Evolutionary conservation across 78 protist species (phyloP), one percentile per base, ranked within the genome.

Genomic region (Thecamonas trahens): DNA sequence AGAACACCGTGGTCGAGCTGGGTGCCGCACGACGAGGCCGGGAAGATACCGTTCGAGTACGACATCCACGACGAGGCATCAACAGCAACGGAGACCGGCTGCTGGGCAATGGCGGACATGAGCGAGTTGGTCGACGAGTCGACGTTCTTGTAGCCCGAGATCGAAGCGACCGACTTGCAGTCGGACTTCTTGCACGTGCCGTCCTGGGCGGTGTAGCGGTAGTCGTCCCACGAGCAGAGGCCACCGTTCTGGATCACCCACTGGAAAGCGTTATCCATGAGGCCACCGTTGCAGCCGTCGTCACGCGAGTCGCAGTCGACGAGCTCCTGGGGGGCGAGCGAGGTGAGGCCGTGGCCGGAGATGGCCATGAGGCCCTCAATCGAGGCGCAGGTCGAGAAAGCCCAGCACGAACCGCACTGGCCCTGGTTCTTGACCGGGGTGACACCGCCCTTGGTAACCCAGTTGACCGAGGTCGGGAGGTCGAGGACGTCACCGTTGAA

Each of bases 371-470:
- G 71, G 40, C 63, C 15, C 67, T 63, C 80, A 34, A 63, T 24
- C 15, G 67, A 28, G 18, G 26, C 67, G 31, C 67, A 22, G 22
- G 76, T 8, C 32, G 64, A 53, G 72, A 59, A 62, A 31, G 76
- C 72, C 74, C 79, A 81, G 73, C 82, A 67, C 8, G 72, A 54
- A 35, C 84, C 80, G 70, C 82, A 72, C 31, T 45, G 38, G 24
- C 60, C 74, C 77, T 84, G 90, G 76, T 84, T 18, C 74, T 80
- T 73, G 29, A 84, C 84, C 38, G 75, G 70, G 28, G 82, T 52
- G 22, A 84, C 84, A 37, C 11, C 63, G 55, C 58, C 66, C 61
- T 71, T 39, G 58, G 44, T 32, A 31, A 79, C 66, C 79, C 80
- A 70, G 71, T 69, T 74, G 53, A 76, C 57, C 2, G 61, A 14